Conservation (phyloP, 2,329 filamentous ascomycete species). For the Tolypocladium guangdongense region DNA sequence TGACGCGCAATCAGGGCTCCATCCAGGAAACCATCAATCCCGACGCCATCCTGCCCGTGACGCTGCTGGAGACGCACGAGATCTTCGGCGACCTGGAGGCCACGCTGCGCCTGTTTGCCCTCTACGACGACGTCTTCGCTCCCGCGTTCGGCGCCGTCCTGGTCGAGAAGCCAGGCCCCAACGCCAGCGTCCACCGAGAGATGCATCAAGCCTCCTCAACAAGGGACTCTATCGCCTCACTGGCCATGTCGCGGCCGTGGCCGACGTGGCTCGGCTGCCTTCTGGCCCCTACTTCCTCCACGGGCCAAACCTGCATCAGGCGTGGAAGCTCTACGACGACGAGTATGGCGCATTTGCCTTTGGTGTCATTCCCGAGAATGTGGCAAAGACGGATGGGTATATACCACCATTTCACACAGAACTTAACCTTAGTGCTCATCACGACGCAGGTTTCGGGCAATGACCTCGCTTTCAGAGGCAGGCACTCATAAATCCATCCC, state of each 20-base stretch:
- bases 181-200: constrained; percentile 2
- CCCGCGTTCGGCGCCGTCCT: constrained; percentile 26
- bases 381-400: constrained; percentile 3
- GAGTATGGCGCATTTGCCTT: constrained; percentile 22
- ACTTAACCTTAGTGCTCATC: neutral
- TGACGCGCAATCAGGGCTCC: constrained; percentile 17
- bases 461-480: constrained; percentile 14
- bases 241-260: constrained; percentile 6
- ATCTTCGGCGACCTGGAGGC: constrained; percentile 24
- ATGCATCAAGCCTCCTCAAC: neutral
- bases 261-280: constrained; percentile 14
- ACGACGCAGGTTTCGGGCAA: constrained; percentile 17
- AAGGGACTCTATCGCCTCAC: neutral
- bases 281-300: constrained; percentile 31
- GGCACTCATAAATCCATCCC: constrained; percentile 19
- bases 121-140: constrained; percentile 27
- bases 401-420: rapidly evolving
- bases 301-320: constrained; percentile 28
- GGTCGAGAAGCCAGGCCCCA: constrained; percentile 23
- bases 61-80: constrained; percentile 26
- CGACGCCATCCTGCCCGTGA: constrained; percentile 28
- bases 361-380: constrained; percentile 25
- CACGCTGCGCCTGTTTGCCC: constrained; percentile 19
- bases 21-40: constrained; percentile 31
- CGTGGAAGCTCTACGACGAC: constrained; percentile 30